Evolutionary conservation across 1,139 yeast species (phyloP).

Genomic region (Saccharomyces hybrid): DNA sequence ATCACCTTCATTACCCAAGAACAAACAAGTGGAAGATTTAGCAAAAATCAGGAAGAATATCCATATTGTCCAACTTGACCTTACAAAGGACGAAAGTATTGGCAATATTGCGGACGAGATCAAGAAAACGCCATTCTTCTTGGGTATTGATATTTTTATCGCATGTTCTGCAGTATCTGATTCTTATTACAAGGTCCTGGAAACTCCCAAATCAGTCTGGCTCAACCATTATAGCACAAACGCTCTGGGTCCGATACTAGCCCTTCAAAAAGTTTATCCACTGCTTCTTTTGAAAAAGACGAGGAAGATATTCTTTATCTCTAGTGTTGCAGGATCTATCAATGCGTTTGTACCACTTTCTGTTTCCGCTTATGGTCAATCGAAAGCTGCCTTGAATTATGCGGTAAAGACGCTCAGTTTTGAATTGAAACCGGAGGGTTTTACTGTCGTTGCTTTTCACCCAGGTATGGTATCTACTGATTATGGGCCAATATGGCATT

Average conservation of each 20-base stretch:
- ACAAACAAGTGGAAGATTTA: background rate
- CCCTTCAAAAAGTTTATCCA: constrained; percentile 21
- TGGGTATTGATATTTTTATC: background rate
- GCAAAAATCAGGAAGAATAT: background rate
- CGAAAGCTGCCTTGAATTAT: constrained; percentile 35
- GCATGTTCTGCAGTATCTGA: background rate
- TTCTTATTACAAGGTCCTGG: background rate
- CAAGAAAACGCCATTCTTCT: background rate
- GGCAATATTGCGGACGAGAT: background rate
- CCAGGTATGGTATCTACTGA: constrained; percentile 34
- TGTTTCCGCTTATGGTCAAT: constrained; percentile 30
- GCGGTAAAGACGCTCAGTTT: constrained; percentile 19
- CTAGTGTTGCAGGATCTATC: constrained; percentile 27
- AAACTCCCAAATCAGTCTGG: background rate
- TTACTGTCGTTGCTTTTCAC: constrained; percentile 26
- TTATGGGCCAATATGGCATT: constrained; percentile 15
- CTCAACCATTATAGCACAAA: constrained; percentile 12
- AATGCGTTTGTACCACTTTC: constrained; percentile 3
- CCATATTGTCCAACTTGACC: background rate
- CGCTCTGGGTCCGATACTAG: constrained; percentile 23
- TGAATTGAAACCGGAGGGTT: constrained; percentile 24
- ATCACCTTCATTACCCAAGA: background rate
- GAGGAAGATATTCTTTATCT: constrained; percentile 20
- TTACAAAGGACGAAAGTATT: background rate
- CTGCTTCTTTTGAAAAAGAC: constrained; percentile 15